Conservation (phyloP, 768 basidiomycete genomes). For the Mycena galericulata region DNA sequence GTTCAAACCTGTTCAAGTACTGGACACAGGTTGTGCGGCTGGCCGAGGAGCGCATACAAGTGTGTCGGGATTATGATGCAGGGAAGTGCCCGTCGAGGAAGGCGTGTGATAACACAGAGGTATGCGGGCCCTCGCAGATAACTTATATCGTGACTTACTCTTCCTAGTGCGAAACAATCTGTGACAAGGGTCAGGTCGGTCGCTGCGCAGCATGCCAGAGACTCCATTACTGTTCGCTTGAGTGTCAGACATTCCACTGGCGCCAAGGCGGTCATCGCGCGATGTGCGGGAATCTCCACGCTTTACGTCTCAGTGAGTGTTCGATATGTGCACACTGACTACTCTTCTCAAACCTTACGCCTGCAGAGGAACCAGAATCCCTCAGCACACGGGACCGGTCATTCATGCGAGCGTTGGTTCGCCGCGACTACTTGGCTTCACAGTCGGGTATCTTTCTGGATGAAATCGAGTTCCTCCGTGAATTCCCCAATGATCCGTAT, state of each 20-base stretch:
- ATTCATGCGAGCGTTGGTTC: slow-evolving; percentile 1
- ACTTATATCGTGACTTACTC: not conserved
- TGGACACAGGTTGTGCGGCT: not conserved
- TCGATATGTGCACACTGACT: no score
- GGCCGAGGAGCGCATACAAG: not conserved
- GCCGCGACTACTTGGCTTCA: not conserved
- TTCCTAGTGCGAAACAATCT: not conserved
- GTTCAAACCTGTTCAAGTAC: not conserved
- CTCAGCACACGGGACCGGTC: slow-evolving; percentile 3
- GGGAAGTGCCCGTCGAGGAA: not conserved
- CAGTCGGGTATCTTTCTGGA: not conserved
- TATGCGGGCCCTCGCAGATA: not conserved
- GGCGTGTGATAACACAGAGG: not conserved
- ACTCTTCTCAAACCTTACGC: not conserved
- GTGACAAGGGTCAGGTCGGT: not conserved
- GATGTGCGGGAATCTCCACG: not conserved
- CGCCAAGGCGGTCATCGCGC: not conserved
- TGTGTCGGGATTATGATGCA: not conserved
- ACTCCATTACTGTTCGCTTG: not conserved
- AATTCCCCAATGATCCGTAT: not conserved
- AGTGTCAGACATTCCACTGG: slow-evolving; percentile 1
- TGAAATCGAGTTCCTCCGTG: not conserved
- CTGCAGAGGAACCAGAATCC: not conserved
- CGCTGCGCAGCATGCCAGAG: not conserved
- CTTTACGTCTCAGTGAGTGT: not conserved